Percentiles rank a stretch among this genome's conserved stretches.
phyloP scores from a whole-genome alignment of 2,329 filamentous ascomycete genomes.

The Diaporthe vexans region DNA sequence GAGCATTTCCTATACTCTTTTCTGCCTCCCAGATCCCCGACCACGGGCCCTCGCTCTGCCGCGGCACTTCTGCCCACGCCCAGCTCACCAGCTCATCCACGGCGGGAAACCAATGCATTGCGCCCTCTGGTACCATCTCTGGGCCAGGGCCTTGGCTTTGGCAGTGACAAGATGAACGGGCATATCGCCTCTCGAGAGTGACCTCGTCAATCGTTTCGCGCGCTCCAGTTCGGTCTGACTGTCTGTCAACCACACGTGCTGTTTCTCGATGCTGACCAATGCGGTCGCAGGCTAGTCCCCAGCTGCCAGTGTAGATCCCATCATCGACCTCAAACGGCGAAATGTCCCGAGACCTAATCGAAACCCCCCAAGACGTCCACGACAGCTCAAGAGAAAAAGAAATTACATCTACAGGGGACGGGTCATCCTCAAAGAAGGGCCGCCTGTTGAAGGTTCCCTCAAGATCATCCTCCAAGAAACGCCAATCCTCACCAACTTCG shows the following conservation, averaged over 20 bases:
- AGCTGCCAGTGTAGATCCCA: constrained; percentile 38
- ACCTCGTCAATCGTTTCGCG: constrained; percentile 1
- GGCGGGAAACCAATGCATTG: neutral
- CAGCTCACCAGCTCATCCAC: neutral
- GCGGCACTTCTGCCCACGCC: neutral
- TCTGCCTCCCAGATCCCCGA: neutral
- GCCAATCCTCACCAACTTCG: constrained; percentile 71
- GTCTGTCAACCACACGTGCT: constrained; percentile 17
- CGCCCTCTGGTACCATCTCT: constrained; percentile 5
- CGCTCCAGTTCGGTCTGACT: too few species aligned
- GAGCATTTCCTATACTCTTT: neutral
- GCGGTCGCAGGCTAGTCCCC: constrained; percentile 36
- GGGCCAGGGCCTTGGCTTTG: constrained; percentile 17
- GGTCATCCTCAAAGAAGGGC: constrained; percentile 61
- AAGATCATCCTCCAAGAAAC: constrained; percentile 72
- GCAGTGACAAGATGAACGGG: constrained; percentile 5
- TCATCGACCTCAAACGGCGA: constrained; percentile 39
- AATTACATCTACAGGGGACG: constrained; percentile 57
- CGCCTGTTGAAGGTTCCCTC: constrained; percentile 72
- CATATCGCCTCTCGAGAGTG: neutral
- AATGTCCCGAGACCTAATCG: constrained; percentile 53
- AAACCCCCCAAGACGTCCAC: constrained; percentile 51
- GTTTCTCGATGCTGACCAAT: constrained; percentile 37
- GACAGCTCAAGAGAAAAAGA: constrained; percentile 61
- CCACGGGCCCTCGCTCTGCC: neutral